Evolutionary conservation across 495 filamentous ascomycete genomes (phyloP), one percentile per base, ranked within the genome.

Genomic region (Trichodelitschia bisporula): DNA sequence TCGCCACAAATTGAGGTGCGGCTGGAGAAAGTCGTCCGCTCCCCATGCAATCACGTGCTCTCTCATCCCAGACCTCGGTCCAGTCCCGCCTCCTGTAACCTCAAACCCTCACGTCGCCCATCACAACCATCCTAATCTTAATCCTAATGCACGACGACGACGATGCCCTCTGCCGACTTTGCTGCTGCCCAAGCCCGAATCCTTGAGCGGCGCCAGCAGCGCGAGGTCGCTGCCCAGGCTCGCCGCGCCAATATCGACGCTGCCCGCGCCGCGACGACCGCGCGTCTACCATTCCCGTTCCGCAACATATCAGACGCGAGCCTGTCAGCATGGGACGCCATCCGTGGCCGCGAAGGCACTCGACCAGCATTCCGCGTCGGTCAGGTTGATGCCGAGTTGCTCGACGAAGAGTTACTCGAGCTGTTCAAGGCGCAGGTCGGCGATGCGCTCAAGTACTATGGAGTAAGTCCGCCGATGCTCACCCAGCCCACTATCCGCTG

Each of bases 321-420:
- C 1, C 39, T 71, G 28, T 56, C 54, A 24, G 45, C 67, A 40
- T 90, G 76, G 71, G 68, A 77, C 40, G 43, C 55, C 4, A 58
- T 91, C 34, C 67, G 60, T 18, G 71, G 68, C n/a, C 62, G 72
- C 30, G 75, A 79, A 36, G 77, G 77, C 15, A 83, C 72, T 14
- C 55, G 64, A 13, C 89, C 86, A 4, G 74, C 77, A 6, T 92
- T 90, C 47, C 69, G 86, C 24, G 89, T 99, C 8, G 82, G 84
- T 4, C 86, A 99, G 56, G 76, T 99, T 16, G 86, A 99, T 49
- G 83, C 86, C 15, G 89, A 95, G 46, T 54, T 99, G 19, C 55
- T 99, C 24, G 86, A 99, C 48, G 82, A 93, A 45, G 86, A 99
- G 51, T 59, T 99, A 27, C 61, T 95, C 8, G 66, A 69, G 15